Conservation (phyloP, 2,329 filamentous ascomycete species). For the Pochonia chlamydosporia region DNA sequence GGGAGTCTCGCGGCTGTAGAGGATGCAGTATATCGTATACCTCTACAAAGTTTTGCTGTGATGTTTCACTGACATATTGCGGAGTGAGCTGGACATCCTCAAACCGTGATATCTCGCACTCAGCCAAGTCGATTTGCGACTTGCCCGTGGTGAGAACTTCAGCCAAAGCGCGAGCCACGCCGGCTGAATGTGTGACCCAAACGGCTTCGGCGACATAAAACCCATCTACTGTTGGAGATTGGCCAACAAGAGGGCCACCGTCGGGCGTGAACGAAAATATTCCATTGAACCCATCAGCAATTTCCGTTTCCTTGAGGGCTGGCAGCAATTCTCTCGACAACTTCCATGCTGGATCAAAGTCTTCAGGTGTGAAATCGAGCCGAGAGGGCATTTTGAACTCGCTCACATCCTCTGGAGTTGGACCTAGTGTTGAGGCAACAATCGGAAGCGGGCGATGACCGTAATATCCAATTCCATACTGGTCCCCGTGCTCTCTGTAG, state of each 20-base stretch:
- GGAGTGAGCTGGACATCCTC: slow-evolving; percentile 53
- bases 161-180: slow-evolving; percentile 55
- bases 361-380: slow-evolving; percentile 51
- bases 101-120: slow-evolving; percentile 55
- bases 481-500: slow-evolving; percentile 59
- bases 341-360: slow-evolving; percentile 57
- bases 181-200: slow-evolving; percentile 62
- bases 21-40: slow-evolving; percentile 61
- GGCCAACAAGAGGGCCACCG: slow-evolving; percentile 53
- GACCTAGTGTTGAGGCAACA: slow-evolving; percentile 45
- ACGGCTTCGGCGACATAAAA: slow-evolving; percentile 62
- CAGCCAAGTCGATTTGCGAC: slow-evolving; percentile 50
- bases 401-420: slow-evolving; percentile 46
- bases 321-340: slow-evolving; percentile 50
- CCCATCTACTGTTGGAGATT: slow-evolving; percentile 50
- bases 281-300: slow-evolving; percentile 58
- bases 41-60: slow-evolving; percentile 56
- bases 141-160: slow-evolving; percentile 51
- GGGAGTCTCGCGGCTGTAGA: slow-evolving; percentile 49
- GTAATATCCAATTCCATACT: slow-evolving; percentile 59
- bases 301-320: slow-evolving; percentile 39
- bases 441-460: slow-evolving; percentile 58
- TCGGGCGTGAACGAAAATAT: slow-evolving; percentile 63
- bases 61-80: slow-evolving; percentile 52
- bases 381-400: slow-evolving; percentile 60